Percentiles rank a stretch among this genome's conserved stretches.
Conservation (phyloP, 768 basidiomycete genomes). For the Panaeolus papilionaceus region DNA sequence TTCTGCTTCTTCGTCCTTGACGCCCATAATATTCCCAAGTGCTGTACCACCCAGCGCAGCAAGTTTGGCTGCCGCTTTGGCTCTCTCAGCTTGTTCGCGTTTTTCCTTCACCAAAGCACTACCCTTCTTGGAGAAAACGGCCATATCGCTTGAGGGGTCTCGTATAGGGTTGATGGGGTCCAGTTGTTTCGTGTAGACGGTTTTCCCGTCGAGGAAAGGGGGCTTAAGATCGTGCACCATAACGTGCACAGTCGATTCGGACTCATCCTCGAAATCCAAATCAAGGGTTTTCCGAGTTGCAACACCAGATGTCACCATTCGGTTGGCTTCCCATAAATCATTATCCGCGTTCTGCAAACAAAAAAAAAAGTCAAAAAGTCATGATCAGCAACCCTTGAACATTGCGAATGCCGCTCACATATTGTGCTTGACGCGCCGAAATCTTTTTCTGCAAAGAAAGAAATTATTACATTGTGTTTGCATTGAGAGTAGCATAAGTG, state of each 20-base stretch:
- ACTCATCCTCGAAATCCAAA: slow-evolving; percentile 95
- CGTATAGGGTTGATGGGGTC: slow-evolving; percentile 98
- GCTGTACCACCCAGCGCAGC: slow-evolving; percentile 91
- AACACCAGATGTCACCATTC: slow-evolving; percentile 96
- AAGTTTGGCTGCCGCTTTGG: slow-evolving; percentile 95
- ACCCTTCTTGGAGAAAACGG: slow-evolving; percentile 96
- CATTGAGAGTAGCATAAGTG: slow-evolving; percentile 2
- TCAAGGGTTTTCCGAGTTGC: slow-evolving; percentile 88
- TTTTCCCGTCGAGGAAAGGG: slow-evolving; percentile 96
- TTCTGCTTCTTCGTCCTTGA: slow-evolving; percentile 92
- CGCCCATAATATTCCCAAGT: slow-evolving; percentile 98
- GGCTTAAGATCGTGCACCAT: slow-evolving; percentile 98
- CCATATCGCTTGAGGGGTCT: slow-evolving; percentile 94
- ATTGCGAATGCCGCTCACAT: slow-evolving; percentile 56
- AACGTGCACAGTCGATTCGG: slow-evolving; percentile 95
- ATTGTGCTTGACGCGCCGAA: slow-evolving; percentile 95
- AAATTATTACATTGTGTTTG: slow-evolving; percentile 25
- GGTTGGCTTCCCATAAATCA: slow-evolving; percentile 98
- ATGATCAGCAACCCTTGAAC: slow-evolving; percentile 22
- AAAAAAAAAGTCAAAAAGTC: not conserved
- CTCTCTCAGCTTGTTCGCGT: slow-evolving; percentile 94
- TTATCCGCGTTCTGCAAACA: slow-evolving; percentile 88
- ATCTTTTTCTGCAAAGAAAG: slow-evolving; percentile 69
- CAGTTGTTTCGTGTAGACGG: slow-evolving; percentile 94
- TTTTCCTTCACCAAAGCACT: slow-evolving; percentile 93